phyloP scores from a whole-genome alignment of 495 filamentous ascomycete species.

The Daldinia grandis region DNA sequence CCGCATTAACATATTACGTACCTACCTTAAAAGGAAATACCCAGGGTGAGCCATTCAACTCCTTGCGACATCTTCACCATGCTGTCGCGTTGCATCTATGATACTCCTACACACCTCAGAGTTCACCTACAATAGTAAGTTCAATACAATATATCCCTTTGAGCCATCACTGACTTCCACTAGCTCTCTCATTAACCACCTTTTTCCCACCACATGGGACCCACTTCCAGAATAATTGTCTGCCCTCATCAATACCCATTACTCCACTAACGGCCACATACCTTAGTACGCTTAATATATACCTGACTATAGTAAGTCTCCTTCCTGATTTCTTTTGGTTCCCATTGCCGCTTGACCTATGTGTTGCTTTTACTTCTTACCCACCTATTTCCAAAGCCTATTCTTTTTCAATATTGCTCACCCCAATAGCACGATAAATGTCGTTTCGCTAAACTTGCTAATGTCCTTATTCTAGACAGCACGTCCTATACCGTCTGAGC shows the following conservation, averaged over 20 bases:
- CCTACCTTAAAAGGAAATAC: no score
- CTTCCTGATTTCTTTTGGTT: neutral
- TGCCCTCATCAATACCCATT: neutral
- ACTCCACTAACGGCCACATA: neutral
- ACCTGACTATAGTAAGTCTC: neutral
- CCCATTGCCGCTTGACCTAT: neutral
- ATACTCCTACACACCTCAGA: neutral
- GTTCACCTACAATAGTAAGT: neutral
- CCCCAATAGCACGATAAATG: neutral
- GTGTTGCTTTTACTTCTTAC: neutral
- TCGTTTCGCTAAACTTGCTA: neutral
- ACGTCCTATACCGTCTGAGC: neutral
- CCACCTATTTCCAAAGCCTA: neutral
- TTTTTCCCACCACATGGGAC: neutral
- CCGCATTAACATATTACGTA: no score
- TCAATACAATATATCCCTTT: neutral
- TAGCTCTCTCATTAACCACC: neutral
- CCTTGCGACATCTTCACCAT: no score
- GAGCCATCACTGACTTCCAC: neutral
- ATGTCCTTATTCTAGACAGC: neutral
- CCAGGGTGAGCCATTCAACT: no score
- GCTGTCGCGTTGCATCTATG: no score
- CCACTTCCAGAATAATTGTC: neutral
- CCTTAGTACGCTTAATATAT: neutral
- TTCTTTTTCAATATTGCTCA: neutral